Base-by-base conservation (phyloP, 176 grass and related monocot genomes). In the Dendrocalamus sinicus region DNA sequence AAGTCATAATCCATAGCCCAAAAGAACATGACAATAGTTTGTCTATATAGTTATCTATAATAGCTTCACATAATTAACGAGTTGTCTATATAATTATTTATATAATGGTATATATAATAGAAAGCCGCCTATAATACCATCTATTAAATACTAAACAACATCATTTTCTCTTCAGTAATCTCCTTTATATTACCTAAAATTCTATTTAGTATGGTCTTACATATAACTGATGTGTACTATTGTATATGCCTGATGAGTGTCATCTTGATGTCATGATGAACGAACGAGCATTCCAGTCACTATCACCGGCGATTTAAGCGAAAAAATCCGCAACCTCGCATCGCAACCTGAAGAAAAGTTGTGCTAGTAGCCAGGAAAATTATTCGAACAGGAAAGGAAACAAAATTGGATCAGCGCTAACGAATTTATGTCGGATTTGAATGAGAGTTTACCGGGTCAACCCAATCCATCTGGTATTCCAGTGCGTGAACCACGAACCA, bases 381-480 rank as follows among this genome's bases (percentile, higher is more conserved):
- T 59, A 47, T 19, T n/a, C 46, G 15, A 59, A 73, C 44, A 47
- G 48, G 59, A 74, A 15, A 35, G 15, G 8, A 22, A 41, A 41
- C 48, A 26, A 60, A 80, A 75, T 24, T 48, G 24, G 43, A 71
- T 71, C 62, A 69, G 50, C 62, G 72, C 50, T 14, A 57, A 17
- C 45, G 2, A 50, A 51, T 73, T 15, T 44, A 59, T 2, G 11
- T 23, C 53, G 28, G 24, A 15, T 45, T 35, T 7, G 32, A 19
- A 7, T 37, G 28, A 13, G 81, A 13, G 81, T 54, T 87, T 80
- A 87, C 84, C 30, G 15, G 9, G 84, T 90, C 80, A 90, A 73
- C 13, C 10, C 30, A 8, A 32, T 37, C 51, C 4, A 12, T 8
- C 6, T 6, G 51, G 70, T 39, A 39, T 39, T 39, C 37, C 4